Conservation (phyloP, 441 rosid genomes). For the Mallotus repandus region DNA sequence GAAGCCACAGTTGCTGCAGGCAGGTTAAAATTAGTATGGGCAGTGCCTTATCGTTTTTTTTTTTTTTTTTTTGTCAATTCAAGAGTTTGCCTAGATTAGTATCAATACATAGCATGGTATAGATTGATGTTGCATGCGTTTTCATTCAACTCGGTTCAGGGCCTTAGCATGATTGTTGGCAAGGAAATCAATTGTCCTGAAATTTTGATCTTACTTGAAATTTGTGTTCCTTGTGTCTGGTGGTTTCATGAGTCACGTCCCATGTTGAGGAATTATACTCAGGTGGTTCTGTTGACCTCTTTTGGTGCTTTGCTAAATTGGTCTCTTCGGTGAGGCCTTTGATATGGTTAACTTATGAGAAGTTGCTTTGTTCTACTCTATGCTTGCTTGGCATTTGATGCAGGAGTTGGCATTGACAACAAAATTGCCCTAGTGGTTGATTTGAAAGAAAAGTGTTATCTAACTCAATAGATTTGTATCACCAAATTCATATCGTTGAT, state of each 20-base stretch:
- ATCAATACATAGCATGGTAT: neutral
- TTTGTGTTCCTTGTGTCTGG: neutral
- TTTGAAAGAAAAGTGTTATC: too few species aligned
- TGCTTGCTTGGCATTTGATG: too few species aligned
- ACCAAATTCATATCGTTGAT: too few species aligned
- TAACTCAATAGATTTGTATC: too few species aligned
- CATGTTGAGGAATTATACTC: too few species aligned
- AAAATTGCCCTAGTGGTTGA: too few species aligned
- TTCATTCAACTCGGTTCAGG: constrained; percentile 8
- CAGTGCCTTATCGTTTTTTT: constrained; percentile 22
- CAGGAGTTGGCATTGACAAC: too few species aligned
- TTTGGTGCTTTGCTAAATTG: neutral
- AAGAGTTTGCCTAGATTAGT: constrained; percentile 8
- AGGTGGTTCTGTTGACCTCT: neutral
- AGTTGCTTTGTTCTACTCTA: too few species aligned
- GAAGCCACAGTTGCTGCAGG: constrained; percentile 42
- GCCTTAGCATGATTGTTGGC: neutral
- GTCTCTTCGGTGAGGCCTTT: too few species aligned
- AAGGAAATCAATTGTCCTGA: neutral
- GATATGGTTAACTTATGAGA: too few species aligned
- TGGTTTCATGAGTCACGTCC: neutral
- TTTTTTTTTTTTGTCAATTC: neutral
- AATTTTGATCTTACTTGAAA: neutral
- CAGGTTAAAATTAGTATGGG: constrained; percentile 39
- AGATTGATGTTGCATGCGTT: constrained; percentile 5